phyloP scores from a whole-genome alignment of 345 rosid species.

The Linum usitatissimum region DNA sequence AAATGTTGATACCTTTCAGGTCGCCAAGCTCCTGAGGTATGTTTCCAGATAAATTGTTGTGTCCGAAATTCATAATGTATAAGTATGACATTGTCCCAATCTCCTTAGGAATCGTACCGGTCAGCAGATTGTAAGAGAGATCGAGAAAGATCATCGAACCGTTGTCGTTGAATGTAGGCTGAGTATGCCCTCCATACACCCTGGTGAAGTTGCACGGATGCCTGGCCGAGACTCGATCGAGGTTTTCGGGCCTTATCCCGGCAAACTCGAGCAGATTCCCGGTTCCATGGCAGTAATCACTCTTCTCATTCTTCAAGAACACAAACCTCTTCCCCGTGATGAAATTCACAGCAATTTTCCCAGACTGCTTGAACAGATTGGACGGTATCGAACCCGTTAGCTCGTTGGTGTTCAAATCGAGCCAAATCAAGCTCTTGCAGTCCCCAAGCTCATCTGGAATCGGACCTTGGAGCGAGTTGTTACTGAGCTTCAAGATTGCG shows the following conservation, averaged over 20 bases:
- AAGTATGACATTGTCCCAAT: conserved; percentile 68
- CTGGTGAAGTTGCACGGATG: conserved; percentile 79
- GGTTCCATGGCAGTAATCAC: conserved; percentile 75
- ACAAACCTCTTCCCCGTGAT: conserved; percentile 68
- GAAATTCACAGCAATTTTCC: conserved; percentile 63
- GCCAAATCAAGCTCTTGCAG: conserved; percentile 79
- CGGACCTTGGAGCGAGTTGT: conserved; percentile 64
- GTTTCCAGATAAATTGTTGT: conserved; percentile 53
- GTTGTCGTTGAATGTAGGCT: conserved; percentile 73
- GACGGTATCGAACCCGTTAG: conserved; percentile 71
- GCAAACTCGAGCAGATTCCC: conserved; percentile 87
- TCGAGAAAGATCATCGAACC: conserved; percentile 94
- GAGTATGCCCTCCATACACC: conserved; percentile 54
- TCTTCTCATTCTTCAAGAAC: conserved; percentile 72
- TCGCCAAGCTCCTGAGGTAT: conserved; percentile 70
- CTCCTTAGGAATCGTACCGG: conserved; percentile 71
- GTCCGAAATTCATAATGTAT: conserved; percentile 70
- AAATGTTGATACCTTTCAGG: conserved; percentile 58
- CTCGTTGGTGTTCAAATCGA: conserved; percentile 72
- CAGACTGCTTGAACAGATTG: conserved; percentile 75
- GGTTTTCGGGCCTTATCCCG: conserved; percentile 53
- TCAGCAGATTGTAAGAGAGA: conserved; percentile 61
- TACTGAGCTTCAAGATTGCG: conserved; percentile 85
- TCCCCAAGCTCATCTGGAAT: conserved; percentile 91
- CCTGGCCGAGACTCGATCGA: conserved; percentile 51